phyloP scores from a whole-genome alignment of 225 moss, liverwort and hornwort species.

The Pseudoscleropodium purum region DNA sequence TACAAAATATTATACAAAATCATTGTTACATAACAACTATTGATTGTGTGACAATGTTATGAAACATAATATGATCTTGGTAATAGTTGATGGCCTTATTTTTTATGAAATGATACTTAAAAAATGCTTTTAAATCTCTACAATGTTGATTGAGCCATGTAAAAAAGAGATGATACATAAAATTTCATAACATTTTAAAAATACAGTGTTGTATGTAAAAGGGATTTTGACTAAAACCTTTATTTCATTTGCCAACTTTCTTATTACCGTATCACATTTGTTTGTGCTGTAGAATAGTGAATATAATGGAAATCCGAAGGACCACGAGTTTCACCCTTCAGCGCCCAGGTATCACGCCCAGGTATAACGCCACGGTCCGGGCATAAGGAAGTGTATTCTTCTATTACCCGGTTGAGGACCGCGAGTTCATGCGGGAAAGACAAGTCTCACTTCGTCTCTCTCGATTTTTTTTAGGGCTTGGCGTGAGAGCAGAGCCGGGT shows the following conservation, averaged over 20 bases:
- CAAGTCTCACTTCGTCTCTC: slow-evolving; percentile 14
- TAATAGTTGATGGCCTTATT: neutral
- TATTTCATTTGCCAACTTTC: neutral
- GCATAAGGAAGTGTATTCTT: neutral
- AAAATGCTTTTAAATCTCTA: rapidly evolving
- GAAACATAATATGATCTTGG: rapidly evolving
- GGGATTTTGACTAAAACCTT: too few relatives aligned
- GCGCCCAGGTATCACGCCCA: neutral
- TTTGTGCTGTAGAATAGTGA: neutral
- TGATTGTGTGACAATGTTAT: neutral
- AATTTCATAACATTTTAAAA: neutral
- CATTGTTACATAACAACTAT: neutral
- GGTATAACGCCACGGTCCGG: neutral
- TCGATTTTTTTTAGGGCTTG: slow-evolving; percentile 27
- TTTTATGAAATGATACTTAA: neutral
- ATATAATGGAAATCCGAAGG: neutral
- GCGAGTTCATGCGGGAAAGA: too few relatives aligned
- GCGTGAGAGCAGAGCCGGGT: neutral
- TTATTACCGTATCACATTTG: neutral
- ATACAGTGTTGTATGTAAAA: neutral
- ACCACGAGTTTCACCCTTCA: neutral
- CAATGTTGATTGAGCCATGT: neutral
- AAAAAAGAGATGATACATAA: neutral
- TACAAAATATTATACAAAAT: neutral
- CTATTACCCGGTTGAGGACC: neutral